A percentile compares a stretch with the other conserved stretches of the same genome.
phyloP scores from a whole-genome alignment of 305 asterid genomes.

The Andrographis paniculata region DNA sequence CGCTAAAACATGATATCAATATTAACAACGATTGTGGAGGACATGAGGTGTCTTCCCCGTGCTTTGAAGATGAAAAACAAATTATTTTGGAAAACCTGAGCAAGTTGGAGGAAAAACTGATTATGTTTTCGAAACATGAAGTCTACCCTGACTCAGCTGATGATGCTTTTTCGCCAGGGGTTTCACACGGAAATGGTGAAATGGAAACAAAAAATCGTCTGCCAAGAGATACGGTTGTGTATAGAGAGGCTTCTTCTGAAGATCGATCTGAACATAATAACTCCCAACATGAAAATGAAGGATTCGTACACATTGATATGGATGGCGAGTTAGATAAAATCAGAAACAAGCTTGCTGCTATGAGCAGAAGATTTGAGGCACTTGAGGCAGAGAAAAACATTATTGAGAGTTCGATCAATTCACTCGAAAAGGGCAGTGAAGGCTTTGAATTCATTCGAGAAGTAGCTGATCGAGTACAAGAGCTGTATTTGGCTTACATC shows the following conservation, averaged over 20 bases:
- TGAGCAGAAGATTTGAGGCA: slow-evolving; percentile 32
- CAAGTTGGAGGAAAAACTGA: slow-evolving; percentile 38
- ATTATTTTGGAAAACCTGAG: slow-evolving; percentile 28
- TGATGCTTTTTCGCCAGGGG: slow-evolving; percentile 17
- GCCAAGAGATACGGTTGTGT: slow-evolving; percentile 7
- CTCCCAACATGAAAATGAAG: slow-evolving; percentile 17
- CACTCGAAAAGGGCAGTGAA: slow-evolving; percentile 37
- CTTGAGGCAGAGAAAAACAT: slow-evolving; percentile 39
- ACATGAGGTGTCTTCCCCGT: slow-evolving; percentile 15
- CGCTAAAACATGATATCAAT: slow-evolving; percentile 7
- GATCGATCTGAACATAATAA: slow-evolving; percentile 15
- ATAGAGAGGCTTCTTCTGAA: slow-evolving; percentile 15
- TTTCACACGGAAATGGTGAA: slow-evolving; percentile 20
- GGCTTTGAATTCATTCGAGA: slow-evolving; percentile 33
- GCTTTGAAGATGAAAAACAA: slow-evolving; percentile 35
- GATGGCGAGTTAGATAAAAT: slow-evolving; percentile 26
- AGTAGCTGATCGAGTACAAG: slow-evolving; percentile 36
- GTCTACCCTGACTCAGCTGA: slow-evolving; percentile 11
- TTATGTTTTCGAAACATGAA: slow-evolving; percentile 20
- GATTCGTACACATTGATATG: slow-evolving; percentile 8
- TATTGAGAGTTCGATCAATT: slow-evolving; percentile 35
- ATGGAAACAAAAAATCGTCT: slow-evolving; percentile 17
- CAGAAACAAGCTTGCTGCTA: slow-evolving; percentile 32
- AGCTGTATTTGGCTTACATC: slow-evolving; percentile 29
- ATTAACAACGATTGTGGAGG: slow-evolving; percentile 13